Evolutionary conservation across 75 land plant species (phyloP), one percentile per base, ranked within the genome.

Genomic region (Pseudotsuga menziesii): DNA sequence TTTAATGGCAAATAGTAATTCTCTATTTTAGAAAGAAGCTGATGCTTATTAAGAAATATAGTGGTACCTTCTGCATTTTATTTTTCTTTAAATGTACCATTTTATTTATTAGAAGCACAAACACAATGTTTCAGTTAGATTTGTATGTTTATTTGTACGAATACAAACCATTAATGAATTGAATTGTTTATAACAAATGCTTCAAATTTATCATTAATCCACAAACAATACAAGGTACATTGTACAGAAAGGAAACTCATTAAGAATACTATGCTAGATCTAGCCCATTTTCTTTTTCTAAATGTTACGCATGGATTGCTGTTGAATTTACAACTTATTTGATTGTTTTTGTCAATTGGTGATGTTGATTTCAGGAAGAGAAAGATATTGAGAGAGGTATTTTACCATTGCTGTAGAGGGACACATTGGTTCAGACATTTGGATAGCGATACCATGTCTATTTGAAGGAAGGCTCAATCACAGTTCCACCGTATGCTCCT

Each of bases 341-440:
- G 61, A 69, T 69, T 52, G 26, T 41, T 75, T 79, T n/a, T 75
- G 16, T 48, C 20, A 25, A 25, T 32, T n/a, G 32, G 41, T 71
- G n/a, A 54, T 35, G 48, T 26, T 78, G 57, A 35, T 57, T 80
- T 60, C 82, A 93, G 96, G 96, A 93, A 77, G 96, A 91, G 79
- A 89, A 88, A 59, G 96, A 94, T 7, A 89, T 93, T 74, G 92
- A 89, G 76, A 80, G 93, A 59, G 96, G 96, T 25, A 93, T 93
- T 74, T 89, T 91, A 60, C 89, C 76, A 2, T 78, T 94, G 77
- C 87, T 94, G 52, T 81, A 88, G 77, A 82, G 91, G 56, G 89
- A 95, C 23, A 94, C 94, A n/a, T 54, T 94, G 64, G 94, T 94
- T 74, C 97, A 94, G 77, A 94, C 97, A 20, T 94, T 94, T 84